phyloP scores from a whole-genome alignment of 106 monocot species.

The Dendrobium catenatum region DNA sequence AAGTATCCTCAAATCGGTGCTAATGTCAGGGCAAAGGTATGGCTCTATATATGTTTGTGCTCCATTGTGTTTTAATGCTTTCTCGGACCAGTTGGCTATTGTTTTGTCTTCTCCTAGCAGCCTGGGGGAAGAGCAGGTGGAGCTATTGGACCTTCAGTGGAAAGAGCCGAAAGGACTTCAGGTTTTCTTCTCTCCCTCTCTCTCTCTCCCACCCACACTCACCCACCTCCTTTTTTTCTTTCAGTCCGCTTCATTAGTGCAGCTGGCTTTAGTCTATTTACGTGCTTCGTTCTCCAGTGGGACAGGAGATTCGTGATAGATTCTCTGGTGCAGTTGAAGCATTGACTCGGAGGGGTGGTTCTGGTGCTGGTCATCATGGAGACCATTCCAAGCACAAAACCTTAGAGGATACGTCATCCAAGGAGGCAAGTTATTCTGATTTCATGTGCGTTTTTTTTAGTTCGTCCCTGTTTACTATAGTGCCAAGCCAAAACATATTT shows the following conservation, averaged over 20 bases:
- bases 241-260: not conserved
- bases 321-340: constrained; percentile 50
- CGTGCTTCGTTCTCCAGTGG: constrained; percentile 7
- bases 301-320: constrained; percentile 42
- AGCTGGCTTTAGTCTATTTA: not conserved
- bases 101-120: not conserved
- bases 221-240: constrained; percentile 8
- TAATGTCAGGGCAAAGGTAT: constrained; percentile 28
- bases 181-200: constrained; percentile 6
- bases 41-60: not conserved
- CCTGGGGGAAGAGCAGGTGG: constrained; percentile 13
- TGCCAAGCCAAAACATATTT: no score
- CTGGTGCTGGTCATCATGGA: constrained; percentile 24
- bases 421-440: constrained; percentile 27
- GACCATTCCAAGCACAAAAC: constrained; percentile 33
- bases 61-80: not conserved
- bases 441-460: not conserved
- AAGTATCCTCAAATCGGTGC: constrained; percentile 44
- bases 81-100: not conserved
- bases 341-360: constrained; percentile 40
- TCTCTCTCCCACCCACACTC: not conserved
- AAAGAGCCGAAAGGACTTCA: constrained; percentile 25
- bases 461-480: not conserved
- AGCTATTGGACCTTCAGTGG: constrained; percentile 26
- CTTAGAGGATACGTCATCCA: constrained; percentile 21